Conservation (phyloP, 495 filamentous ascomycete species). For the Penicillium odoratum region DNA sequence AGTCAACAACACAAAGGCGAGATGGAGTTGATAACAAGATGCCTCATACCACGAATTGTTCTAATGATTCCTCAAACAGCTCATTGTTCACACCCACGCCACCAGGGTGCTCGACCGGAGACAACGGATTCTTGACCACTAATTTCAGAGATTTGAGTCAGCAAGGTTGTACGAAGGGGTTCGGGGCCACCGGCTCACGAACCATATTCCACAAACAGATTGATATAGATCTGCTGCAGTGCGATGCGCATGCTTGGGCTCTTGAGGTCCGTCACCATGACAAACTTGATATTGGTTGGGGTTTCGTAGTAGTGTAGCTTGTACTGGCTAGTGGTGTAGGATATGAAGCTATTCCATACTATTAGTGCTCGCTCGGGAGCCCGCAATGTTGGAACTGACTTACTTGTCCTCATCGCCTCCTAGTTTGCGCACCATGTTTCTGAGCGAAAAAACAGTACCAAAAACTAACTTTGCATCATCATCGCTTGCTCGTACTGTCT, state of each 20-base stretch:
- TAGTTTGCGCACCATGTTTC: conserved; percentile 96
- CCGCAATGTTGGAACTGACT: conserved; percentile 2
- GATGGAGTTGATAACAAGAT: conserved; percentile 3
- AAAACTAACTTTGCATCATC: conserved; percentile 98
- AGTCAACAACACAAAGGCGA: conserved; percentile 14
- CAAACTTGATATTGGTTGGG: conserved; percentile 89
- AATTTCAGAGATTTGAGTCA: conserved; percentile 10
- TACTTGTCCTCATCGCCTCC: conserved; percentile 84
- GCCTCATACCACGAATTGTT: conserved; percentile 70
- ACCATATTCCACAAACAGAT: conserved; percentile 95
- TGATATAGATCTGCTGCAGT: conserved; percentile 97
- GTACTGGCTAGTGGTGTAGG: conserved; percentile 87
- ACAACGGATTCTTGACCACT: conserved; percentile 95
- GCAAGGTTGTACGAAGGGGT: not conserved
- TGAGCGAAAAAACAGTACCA: conserved; percentile 90
- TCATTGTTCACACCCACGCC: conserved; percentile 91
- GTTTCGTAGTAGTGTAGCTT: conserved; percentile 99
- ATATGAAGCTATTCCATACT: conserved; percentile 66
- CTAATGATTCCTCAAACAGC: conserved; percentile 87
- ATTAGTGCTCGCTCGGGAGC: not conserved
- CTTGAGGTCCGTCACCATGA: conserved; percentile 92
- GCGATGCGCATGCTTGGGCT: conserved; percentile 88
- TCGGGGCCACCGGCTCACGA: conserved; percentile 24
- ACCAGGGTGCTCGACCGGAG: conserved; percentile 83
- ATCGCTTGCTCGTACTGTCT: conserved; percentile 59